Evolutionary conservation across 306 rosid genomes (phyloP), one percentile per base, ranked within the genome.

Genomic region (Cercis canadensis): DNA sequence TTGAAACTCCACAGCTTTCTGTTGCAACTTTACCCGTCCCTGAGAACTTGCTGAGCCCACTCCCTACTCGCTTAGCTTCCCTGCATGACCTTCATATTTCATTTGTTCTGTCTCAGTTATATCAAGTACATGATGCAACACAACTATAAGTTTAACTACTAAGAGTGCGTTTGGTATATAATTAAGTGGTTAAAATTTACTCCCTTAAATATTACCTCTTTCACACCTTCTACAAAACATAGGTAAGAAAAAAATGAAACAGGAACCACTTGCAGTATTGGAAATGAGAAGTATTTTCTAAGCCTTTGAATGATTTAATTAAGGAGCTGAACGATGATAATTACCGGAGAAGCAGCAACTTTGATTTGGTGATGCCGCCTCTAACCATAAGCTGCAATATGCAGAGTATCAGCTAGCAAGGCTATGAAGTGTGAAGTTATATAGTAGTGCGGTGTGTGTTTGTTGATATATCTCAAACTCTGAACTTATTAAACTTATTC

Each of bases 321-420:
- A 31, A 57, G 6, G 5, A 3, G 58, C 2, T 29, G 32, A 49
- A 16, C 7, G 24, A 6, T 29, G 62, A 46, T 19, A 37, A 70
- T 44, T 78, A 85, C 89, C 86, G 47, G 31, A 81, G 67, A 43
- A 75, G 75, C 17, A 72, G 7, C 29, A 49, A 16, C 54, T 65
- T 72, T 43, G 86, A 40, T 63, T 59, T 82, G 29, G 80, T 58
- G 70, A 67, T 36, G 65, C 64, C 70, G 9, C 76, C 65, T 43
- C 80, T 60, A 4, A 41, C 74, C 80, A 81, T 70, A 33, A 52
- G 49, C 67, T 65, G 69, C 41, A 64, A 11, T 41, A 63, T 19
- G 52, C 32, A 17, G 75, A 76, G 29, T 24, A 60, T 31, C 40
- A 76, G 2, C 7, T 37, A 46, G 29, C 29, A 1, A 24, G 29